Evolutionary conservation across 768 basidiomycete species (phyloP), one percentile per base, ranked within the genome.

Genomic region (Russula earlei): DNA sequence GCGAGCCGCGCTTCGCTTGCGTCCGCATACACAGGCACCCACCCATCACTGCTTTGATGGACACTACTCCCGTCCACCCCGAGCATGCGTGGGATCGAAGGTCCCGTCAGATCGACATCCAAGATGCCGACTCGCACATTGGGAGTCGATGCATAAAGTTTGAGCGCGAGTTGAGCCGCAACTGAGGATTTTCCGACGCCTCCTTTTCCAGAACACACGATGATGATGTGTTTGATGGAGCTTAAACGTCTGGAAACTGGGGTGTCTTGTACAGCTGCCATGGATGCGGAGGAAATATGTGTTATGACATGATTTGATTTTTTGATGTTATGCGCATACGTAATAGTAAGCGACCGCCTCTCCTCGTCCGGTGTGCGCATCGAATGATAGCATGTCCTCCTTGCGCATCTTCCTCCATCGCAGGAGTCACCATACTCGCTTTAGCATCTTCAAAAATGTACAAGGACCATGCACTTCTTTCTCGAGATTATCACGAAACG

Each of bases 111-210:
- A 72, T 96, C 93, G 52, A 94, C 81, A 70, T 96, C 94, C 43
- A 97, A 80, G 43, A 97, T 82, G n/a, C 91, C 91, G 24, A 92
- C 87, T 57, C 81, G 82, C 5, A 80, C 77, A 34, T 70, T 78
- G 5, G 85, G 81, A 2, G 83, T 77, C 22, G 80, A 83, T 2
- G 76, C 74, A 71, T 88, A 81, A 8, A 99, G 82, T 59, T 84
- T 89, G 48, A 98, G 79, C 0, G 96, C 94, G 29, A 98, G 78
- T 64, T 98, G 96, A 7, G 86, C 81, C 2, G 91, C 83, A 22
- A 97, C 86, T 1, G 92, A 95, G n/a, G 94, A 97, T 72, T 99
- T 99, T 54, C 96, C 96, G 40, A 98, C 96, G 34, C 95, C 96
- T 33, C 96, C 96, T 70, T 99, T 99, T 8, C 96, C 96, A 0